Evolutionary conservation across 306 rosid species (phyloP).

Genomic region (Corylus heterophylla): DNA sequence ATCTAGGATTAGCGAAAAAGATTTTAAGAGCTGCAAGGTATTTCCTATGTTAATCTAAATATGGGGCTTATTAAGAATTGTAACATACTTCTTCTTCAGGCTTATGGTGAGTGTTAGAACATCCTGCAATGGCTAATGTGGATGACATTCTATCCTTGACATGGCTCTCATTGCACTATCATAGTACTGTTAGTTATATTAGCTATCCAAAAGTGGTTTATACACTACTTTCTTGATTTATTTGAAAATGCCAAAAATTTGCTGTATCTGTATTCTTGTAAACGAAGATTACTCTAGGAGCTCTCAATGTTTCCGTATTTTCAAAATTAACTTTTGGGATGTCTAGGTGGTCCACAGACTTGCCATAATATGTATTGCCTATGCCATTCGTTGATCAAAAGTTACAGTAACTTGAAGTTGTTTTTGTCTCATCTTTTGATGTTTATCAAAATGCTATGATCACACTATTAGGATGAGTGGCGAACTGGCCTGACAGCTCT

Average conservation of each 20-base stretch:
- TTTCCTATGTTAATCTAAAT: not conserved
- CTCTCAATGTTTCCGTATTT: too few relatives aligned
- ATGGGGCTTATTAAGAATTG: not conserved
- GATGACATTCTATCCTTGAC: not conserved
- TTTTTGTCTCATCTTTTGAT: not conserved
- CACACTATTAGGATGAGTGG: constrained; percentile 65
- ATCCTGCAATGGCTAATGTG: not conserved
- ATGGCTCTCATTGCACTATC: not conserved
- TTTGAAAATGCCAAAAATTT: not conserved
- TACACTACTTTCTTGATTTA: not conserved
- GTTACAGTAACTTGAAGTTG: constrained; percentile 24
- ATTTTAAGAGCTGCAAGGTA: not conserved
- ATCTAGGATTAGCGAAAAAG: not conserved
- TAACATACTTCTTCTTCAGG: not conserved
- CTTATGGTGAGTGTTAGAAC: not conserved
- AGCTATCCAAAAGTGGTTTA: not conserved
- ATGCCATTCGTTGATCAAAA: constrained; percentile 4
- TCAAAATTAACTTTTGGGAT: not conserved
- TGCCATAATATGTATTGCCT: constrained; percentile 12
- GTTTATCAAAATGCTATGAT: constrained; percentile 9
- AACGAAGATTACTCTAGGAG: not conserved
- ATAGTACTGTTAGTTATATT: not conserved
- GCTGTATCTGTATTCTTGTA: not conserved
- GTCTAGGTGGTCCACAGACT: constrained; percentile 4
- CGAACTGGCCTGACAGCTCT: constrained; percentile 56